Percentiles rank a stretch among this genome's conserved stretches.
These are phyloP conservation scores for Sugiyamaella valdiviana DNA, from an alignment of 805 yeast species.

Conservation along the genomic window DNA sequence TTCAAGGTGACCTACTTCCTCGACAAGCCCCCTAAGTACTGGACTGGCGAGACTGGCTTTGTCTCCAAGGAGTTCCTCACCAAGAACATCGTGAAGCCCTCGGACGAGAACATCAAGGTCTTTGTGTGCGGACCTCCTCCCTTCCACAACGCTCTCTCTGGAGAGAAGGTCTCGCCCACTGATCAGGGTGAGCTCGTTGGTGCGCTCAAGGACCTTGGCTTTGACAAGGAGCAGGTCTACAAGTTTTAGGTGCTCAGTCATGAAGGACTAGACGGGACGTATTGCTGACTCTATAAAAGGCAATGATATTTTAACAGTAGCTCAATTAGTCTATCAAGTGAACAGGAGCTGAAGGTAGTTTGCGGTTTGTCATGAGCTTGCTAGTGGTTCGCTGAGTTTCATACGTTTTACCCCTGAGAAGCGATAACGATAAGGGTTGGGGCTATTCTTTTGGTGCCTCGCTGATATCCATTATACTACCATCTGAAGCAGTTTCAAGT, in stretches of 20 bases:
- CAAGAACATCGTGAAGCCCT: slow-evolving; percentile 56
- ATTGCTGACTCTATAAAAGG: too few relatives aligned
- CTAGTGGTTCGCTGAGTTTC: too few relatives aligned
- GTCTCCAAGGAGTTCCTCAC: slow-evolving; percentile 69
- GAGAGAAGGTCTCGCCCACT: slow-evolving; percentile 72
- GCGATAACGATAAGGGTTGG: not conserved
- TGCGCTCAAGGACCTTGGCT: slow-evolving; percentile 81
- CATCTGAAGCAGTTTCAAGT: too few relatives aligned
- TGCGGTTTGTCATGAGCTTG: too few relatives aligned
- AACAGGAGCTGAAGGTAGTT: too few relatives aligned
- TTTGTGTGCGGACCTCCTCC: slow-evolving; percentile 97
- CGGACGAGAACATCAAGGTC: slow-evolving; percentile 58
- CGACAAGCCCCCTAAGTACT: slow-evolving; percentile 48
- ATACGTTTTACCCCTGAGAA: too few relatives aligned
- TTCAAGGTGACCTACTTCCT: slow-evolving; percentile 73
- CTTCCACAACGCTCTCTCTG: slow-evolving; percentile 80
- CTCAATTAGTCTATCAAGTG: too few relatives aligned
- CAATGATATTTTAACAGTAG: too few relatives aligned
- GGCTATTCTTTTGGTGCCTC: too few relatives aligned
- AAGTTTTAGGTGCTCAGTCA: slow-evolving; percentile 55
- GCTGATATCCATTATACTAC: too few relatives aligned
- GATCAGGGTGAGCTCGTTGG: slow-evolving; percentile 96
- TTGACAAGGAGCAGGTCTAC: slow-evolving; percentile 77
- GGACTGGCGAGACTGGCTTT: slow-evolving; percentile 63
- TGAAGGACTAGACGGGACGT: too few relatives aligned